Evolutionary conservation across 768 basidiomycete species (phyloP).

Genomic region (Strobilomyces dryophilus): DNA sequence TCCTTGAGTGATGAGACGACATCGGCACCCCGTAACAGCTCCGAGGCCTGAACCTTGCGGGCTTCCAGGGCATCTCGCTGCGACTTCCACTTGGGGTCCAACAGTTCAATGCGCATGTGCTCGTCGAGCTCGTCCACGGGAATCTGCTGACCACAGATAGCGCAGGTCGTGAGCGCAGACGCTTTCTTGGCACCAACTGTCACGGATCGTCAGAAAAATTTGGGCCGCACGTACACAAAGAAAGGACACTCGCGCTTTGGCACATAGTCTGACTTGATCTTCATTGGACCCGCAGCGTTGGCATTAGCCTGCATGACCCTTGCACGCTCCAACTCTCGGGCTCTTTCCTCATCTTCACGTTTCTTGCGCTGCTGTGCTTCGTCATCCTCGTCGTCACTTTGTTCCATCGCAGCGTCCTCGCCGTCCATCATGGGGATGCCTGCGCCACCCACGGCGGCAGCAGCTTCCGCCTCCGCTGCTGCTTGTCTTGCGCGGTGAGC

Average conservation of each 20-base stretch:
- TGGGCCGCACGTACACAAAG: neutral
- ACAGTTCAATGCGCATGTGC: slow-evolving; percentile 96
- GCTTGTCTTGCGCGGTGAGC: slow-evolving; percentile 78
- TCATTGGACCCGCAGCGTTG: slow-evolving; percentile 77
- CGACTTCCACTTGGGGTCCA: slow-evolving; percentile 98
- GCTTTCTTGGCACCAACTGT: slow-evolving; percentile 64
- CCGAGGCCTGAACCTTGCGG: slow-evolving; percentile 85
- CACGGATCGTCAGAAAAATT: slow-evolving; percentile 6
- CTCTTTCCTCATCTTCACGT: slow-evolving; percentile 66
- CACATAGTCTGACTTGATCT: slow-evolving; percentile 94
- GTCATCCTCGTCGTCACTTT: slow-evolving; percentile 81
- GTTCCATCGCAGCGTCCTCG: slow-evolving; percentile 69
- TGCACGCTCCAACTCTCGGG: slow-evolving; percentile 69
- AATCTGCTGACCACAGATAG: slow-evolving; percentile 94
- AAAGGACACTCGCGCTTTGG: slow-evolving; percentile 70
- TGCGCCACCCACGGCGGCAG: slow-evolving; percentile 67
- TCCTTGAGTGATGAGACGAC: slow-evolving; percentile 91
- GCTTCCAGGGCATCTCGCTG: slow-evolving; percentile 86
- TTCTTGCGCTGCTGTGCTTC: slow-evolving; percentile 53
- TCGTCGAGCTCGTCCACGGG: slow-evolving; percentile 94
- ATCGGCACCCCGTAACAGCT: slow-evolving; percentile 87
- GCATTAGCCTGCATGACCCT: slow-evolving; percentile 78
- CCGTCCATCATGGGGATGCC: slow-evolving; percentile 43
- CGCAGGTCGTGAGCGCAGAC: slow-evolving; percentile 77
- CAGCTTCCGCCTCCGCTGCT: slow-evolving; percentile 81